These are phyloP conservation scores for Annulohypoxylon nitens DNA, from an alignment of 495 filamentous ascomycete species.

Conservation along the genomic window DNA sequence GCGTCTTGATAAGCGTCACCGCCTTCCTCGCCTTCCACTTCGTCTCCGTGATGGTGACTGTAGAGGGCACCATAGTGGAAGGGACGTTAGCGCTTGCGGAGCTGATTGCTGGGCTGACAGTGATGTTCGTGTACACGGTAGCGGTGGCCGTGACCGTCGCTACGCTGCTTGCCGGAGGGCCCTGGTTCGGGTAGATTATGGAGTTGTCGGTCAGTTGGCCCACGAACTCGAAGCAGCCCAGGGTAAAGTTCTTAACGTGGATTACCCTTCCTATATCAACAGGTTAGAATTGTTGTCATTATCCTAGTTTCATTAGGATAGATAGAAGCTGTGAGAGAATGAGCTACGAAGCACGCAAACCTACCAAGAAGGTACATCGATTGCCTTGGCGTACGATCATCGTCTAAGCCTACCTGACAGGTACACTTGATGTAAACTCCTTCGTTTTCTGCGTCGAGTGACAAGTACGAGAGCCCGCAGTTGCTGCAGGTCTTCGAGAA, in stretches of 20 bases:
- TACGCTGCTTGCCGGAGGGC: not conserved
- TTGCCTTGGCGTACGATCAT: not conserved
- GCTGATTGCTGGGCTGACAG: not conserved
- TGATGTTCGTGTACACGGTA: not conserved
- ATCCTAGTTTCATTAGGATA: not conserved
- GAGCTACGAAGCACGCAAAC: not conserved
- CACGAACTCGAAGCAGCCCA: not conserved
- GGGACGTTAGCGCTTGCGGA: not conserved
- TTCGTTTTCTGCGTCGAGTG: not conserved
- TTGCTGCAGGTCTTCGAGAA: not conserved
- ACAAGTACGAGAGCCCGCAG: not conserved
- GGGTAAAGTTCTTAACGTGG: not conserved
- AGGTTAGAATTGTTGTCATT: not conserved
- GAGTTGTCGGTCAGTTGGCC: not conserved
- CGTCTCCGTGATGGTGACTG: conserved; percentile 7
- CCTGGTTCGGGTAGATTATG: not conserved
- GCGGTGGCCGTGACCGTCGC: not conserved
- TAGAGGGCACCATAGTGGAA: not conserved
- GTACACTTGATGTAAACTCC: not conserved
- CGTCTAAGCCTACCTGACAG: not conserved
- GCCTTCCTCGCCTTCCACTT: conserved; percentile 11
- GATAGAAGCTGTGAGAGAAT: not conserved
- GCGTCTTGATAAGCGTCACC: not conserved
- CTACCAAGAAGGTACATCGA: not conserved
- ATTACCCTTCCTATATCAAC: not conserved